Base-by-base conservation (phyloP, 1,284 basidiomycete genomes). In the Rhodotorula sp. region DNA sequence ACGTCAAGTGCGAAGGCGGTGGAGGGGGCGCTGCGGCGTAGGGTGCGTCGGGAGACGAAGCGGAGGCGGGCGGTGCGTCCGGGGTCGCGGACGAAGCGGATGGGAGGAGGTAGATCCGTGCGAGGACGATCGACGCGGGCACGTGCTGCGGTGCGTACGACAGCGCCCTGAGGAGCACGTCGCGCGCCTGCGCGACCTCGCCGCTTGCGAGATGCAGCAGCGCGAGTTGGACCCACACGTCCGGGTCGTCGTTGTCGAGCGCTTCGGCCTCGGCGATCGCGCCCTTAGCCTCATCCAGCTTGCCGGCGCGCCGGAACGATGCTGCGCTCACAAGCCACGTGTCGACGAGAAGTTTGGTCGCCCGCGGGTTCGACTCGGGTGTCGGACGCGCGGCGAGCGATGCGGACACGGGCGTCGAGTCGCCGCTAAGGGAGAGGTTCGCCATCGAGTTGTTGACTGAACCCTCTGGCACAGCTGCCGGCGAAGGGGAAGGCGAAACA, bases 181-280 rank as follows among this genome's bases (percentile, higher is more conserved):
- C 62, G 25, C 45, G 17, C 13, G 53, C 62, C 10, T 46, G 54
- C 10, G 14, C 25, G 12, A 44, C 14, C 19, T 58, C 57, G 5
- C 49, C 57, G 9, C 19, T 41, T 23, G 48, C 55, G 34, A 64
- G 63, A 21, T 23, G 21, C 5, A 57, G 74, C 44, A 63, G 42
- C 44, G 62, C 62, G 13, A 44, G 19, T 45, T 63, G 62, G 7
- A 87, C 88, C 81, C 84, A 86, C n/a, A 64, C 77, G 64, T 27
- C 77, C 81, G 80, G 67, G 83, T 76, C 4, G 21, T 72, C 63
- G 54, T 52, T 21, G 64, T 80, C 45, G 73, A 89, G 85, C 9
- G 90, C 88, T 81, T 99, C 96, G 0, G 96, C 97, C 82, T 99
- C 96, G 79, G 95, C 92, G 61, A 98, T 93, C 4, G 96, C 91